Percentiles rank a stretch among this genome's conserved stretches.
Conservation (phyloP, 2,329 filamentous ascomycete genomes). For the Alternaria sp. region DNA sequence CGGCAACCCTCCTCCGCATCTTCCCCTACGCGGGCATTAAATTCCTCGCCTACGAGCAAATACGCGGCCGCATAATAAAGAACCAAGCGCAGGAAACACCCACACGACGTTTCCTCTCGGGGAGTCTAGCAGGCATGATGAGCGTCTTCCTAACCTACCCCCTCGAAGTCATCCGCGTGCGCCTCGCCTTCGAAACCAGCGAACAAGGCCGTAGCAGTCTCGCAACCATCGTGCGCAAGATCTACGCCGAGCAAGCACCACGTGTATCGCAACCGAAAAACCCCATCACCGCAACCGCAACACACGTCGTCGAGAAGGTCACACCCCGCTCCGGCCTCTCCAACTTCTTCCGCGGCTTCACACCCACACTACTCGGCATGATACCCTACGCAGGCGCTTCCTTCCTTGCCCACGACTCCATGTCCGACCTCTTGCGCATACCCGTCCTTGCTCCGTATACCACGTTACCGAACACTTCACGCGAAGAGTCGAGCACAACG, state of each 20-base stretch:
- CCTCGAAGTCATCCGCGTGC: conserved; percentile 88
- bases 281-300: conserved; percentile 50
- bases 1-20: conserved; percentile 88
- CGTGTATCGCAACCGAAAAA: conserved; percentile 27
- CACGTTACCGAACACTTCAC: conserved; percentile 67
- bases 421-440: conserved; percentile 80
- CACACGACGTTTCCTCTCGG: conserved; percentile 74
- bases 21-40: conserved; percentile 99
- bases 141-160: conserved; percentile 97
- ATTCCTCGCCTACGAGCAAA: conserved; percentile 96
- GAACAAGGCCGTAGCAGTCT: conserved; percentile 72
- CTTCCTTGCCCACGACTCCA: conserved; percentile 92
- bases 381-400: conserved; percentile 94
- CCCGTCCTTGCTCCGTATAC: conserved; percentile 74
- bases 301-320: conserved; percentile 57
- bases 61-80: conserved; percentile 79
- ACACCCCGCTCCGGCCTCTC: conserved; percentile 71
- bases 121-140: conserved; percentile 79
- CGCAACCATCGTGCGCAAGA: conserved; percentile 78
- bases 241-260: conserved; percentile 76
- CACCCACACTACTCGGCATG: conserved; percentile 90
- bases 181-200: conserved; percentile 93
- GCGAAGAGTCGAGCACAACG: conserved; percentile 44
- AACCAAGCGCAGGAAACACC: conserved; percentile 77
- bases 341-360: conserved; percentile 97